A percentile compares a stretch with the other conserved stretches of the same genome.
These are phyloP conservation scores for Botrytis hyacinthi DNA, from an alignment of 2,329 filamentous ascomycete species.

Conservation along the genomic window DNA sequence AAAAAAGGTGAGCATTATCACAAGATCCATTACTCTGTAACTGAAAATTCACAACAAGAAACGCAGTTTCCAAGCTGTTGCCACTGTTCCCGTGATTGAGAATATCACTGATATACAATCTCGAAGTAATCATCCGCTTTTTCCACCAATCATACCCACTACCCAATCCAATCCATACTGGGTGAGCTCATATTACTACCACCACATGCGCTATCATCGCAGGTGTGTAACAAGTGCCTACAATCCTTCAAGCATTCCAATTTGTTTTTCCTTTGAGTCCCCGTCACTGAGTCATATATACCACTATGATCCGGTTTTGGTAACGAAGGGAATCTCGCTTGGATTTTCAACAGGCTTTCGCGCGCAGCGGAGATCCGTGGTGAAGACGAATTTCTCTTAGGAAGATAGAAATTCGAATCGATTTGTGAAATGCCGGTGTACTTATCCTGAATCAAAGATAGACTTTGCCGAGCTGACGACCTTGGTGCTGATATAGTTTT, in stretches of 20 bases:
- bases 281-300: conserved; percentile 25
- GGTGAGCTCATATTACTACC: conserved; percentile 21
- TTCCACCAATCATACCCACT: neutral
- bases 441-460: neutral
- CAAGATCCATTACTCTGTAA: neutral
- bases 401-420: neutral
- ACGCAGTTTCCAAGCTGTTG: neutral
- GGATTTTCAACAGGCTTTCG: conserved; percentile 11
- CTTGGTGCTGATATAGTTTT: neutral
- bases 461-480: conserved; percentile 4
- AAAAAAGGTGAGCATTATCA: neutral
- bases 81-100: neutral
- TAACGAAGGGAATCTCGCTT: conserved; percentile 13
- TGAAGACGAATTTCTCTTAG: neutral
- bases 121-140: neutral
- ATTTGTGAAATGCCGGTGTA: neutral
- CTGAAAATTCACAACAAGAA: neutral
- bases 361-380: neutral
- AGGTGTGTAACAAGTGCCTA: conserved; percentile 18
- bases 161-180: conserved; percentile 33
- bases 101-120: neutral
- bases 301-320: conserved; percentile 22
- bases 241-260: neutral
- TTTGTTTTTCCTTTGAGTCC: conserved; percentile 8
- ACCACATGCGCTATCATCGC: conserved; percentile 23